Percentiles rank a stretch among this genome's conserved stretches.
These are phyloP conservation scores for Polyplosphaeria fusca DNA, from an alignment of 495 filamentous ascomycete species.

Conservation along the genomic window DNA sequence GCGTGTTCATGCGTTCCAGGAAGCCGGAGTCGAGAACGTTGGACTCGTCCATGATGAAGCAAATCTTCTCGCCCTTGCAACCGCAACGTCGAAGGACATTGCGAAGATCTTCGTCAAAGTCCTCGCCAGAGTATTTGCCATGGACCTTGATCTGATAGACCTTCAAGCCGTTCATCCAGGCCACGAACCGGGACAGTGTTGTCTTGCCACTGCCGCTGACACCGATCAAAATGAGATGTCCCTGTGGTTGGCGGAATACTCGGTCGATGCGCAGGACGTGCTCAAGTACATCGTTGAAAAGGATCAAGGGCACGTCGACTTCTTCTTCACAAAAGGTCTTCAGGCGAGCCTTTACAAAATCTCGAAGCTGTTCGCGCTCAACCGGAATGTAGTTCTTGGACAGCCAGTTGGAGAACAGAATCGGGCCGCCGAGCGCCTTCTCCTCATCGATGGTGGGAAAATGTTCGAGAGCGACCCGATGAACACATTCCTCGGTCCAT, in stretches of 20 bases:
- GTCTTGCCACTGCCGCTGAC: conserved; percentile 98
- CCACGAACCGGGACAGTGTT: conserved; percentile 93
- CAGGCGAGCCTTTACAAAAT: conserved; percentile 95
- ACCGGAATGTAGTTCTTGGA: conserved; percentile 98
- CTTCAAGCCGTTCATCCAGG: conserved; percentile 99
- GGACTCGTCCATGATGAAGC: conserved; percentile 99
- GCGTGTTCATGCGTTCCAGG: conserved; percentile 97
- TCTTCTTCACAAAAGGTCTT: conserved; percentile 99
- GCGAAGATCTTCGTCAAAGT: conserved; percentile 96
- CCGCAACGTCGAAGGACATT: conserved; percentile 90
- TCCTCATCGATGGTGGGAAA: conserved; percentile 90
- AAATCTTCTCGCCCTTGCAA: conserved; percentile 98
- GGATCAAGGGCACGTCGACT: conserved; percentile 92
- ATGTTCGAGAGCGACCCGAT: conserved; percentile 78
- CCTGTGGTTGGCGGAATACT: conserved; percentile 97
- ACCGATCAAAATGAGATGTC: conserved; percentile 96
- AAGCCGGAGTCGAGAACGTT: conserved; percentile 98
- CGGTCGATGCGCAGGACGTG: conserved; percentile 97
- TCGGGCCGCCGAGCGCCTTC: conserved; percentile 86
- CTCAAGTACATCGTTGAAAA: conserved; percentile 98
- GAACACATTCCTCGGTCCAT: conserved; percentile 87
- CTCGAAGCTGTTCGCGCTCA: conserved; percentile 85
- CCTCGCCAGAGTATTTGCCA: conserved; percentile 95
- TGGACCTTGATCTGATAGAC: conserved; percentile 99
- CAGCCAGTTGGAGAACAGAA: conserved; percentile 99